These are phyloP conservation scores for Neonectria punicea DNA, from an alignment of 2,329 filamentous ascomycete species.

Conservation along the genomic window DNA sequence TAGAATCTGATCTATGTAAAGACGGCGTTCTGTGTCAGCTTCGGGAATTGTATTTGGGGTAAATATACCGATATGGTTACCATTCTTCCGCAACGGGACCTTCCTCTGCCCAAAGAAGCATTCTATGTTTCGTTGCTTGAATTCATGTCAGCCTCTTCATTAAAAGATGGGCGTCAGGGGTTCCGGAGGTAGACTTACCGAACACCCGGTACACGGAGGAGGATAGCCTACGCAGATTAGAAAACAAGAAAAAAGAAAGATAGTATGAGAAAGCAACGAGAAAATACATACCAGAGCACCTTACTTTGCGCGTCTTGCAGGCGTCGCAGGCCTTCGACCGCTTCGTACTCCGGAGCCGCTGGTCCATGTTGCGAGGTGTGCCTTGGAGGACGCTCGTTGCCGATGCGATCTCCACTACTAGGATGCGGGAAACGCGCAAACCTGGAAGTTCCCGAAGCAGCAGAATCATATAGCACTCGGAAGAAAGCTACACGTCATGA, in stretches of 20 bases:
- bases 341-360: conserved; percentile 25
- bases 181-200: conserved; percentile 16
- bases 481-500: conserved; percentile 12
- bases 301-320: conserved; percentile 37
- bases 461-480: conserved; percentile 20
- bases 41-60: conserved; percentile 6
- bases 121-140: conserved; percentile 17
- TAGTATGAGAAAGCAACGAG: background rate
- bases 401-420: conserved; percentile 3
- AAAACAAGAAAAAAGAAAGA: background rate
- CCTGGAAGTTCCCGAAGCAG: conserved; percentile 10
- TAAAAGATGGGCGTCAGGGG: too few relatives aligned
- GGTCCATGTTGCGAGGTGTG: conserved; percentile 8
- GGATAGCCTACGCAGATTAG: conserved; percentile 28
- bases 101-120: conserved; percentile 36
- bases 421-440: conserved; percentile 4
- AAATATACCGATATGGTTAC: conserved; percentile 1
- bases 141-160: background rate
- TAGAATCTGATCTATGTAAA: conserved; percentile 31
- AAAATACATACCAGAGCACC: conserved; percentile 32
- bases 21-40: conserved; percentile 6
- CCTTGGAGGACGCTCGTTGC: background rate
- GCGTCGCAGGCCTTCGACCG: conserved; percentile 37
- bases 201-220: conserved; percentile 30
- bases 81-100: conserved; percentile 34